Evolutionary conservation across 2,329 filamentous ascomycete species (phyloP), one percentile per base, ranked within the genome.

Genomic region (Pseudocercospora ulei): DNA sequence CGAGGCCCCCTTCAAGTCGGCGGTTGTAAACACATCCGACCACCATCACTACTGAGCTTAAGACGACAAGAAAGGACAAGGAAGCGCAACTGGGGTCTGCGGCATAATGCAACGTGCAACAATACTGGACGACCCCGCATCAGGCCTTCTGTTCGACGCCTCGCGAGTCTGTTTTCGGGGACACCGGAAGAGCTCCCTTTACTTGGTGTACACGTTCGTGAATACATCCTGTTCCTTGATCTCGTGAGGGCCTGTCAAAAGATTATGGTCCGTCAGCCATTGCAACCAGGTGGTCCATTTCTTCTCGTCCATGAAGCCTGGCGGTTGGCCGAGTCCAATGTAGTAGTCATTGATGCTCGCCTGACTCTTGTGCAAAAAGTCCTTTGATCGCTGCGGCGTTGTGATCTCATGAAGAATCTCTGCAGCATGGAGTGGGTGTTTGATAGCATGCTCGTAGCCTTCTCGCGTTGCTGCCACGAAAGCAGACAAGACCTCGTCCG

Each of bases 281-380:
- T 40, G 9, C 23, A 49, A 20, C 38, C 44, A 49, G 3, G 35
- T n/a, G 1, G 13, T 40, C 46, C 46, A 49, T 13, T 46, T 49
- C 25, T 9, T 24, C 1, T 17, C 9, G 3, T 46, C 46, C 46
- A 49, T 49, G 25, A 17, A 39, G 9, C 46, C 46, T 7, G 38
- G 35, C 19, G 17, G 14, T 3, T 38, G 20, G 5, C 46, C 55
- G 14, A 22, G 17, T 23, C 53, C 54, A 4, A 38, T 42, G 29
- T 58, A 59, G 41, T 46, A 57, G 6, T 46, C 33, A 35, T 58
- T 59, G 46, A 58, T 53, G 16, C 41, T 41, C 29, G 42, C 25
- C 40, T 59, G 56, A 35, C 56, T 58, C 31, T 39, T 44, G 9
- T 26, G 28, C 31, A 59, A 42, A 38, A 59, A 58, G 11, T 50